phyloP scores from a whole-genome alignment of 2,329 filamentous ascomycete genomes.

The Xylariaceae sp. region DNA sequence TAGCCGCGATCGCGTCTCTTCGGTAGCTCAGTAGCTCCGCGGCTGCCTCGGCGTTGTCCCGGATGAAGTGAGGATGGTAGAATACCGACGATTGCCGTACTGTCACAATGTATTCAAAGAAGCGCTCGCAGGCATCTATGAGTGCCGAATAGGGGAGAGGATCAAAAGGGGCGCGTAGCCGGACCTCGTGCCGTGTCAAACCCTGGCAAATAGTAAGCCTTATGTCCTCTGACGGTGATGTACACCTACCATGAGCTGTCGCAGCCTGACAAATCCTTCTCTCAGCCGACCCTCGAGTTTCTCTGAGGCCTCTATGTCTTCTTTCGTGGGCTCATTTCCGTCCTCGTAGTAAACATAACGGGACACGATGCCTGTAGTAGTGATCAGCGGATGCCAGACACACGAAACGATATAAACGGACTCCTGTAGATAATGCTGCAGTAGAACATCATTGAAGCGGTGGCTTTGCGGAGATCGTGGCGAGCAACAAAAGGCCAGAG shows the following conservation, averaged over 20 bases:
- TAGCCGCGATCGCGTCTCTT: conserved; percentile 53
- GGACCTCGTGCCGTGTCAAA: conserved; percentile 55
- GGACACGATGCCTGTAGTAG: conserved; percentile 40
- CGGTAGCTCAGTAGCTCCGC: conserved; percentile 46
- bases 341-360: conserved; percentile 57
- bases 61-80: conserved; percentile 50
- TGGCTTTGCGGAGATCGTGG: conserved; percentile 51
- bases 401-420: conserved; percentile 17
- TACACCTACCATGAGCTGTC: conserved; percentile 45
- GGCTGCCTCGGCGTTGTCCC: conserved; percentile 45
- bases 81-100: conserved; percentile 55
- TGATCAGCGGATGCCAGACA: not conserved
- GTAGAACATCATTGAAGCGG: conserved; percentile 55
- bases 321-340: conserved; percentile 45
- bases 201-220: conserved; percentile 25
- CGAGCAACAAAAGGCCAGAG: conserved; percentile 59
- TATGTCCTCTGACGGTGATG: not conserved
- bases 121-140: conserved; percentile 51
- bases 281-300: conserved; percentile 55
- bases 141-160: conserved; percentile 52
- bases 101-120: conserved; percentile 56
- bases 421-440: conserved; percentile 53
- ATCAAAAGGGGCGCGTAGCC: conserved; percentile 53
- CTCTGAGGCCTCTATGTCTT: conserved; percentile 50
- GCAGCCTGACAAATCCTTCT: conserved; percentile 55